Evolutionary conservation across 768 basidiomycete genomes (phyloP).

Genomic region (Naematelia aurantialba): DNA sequence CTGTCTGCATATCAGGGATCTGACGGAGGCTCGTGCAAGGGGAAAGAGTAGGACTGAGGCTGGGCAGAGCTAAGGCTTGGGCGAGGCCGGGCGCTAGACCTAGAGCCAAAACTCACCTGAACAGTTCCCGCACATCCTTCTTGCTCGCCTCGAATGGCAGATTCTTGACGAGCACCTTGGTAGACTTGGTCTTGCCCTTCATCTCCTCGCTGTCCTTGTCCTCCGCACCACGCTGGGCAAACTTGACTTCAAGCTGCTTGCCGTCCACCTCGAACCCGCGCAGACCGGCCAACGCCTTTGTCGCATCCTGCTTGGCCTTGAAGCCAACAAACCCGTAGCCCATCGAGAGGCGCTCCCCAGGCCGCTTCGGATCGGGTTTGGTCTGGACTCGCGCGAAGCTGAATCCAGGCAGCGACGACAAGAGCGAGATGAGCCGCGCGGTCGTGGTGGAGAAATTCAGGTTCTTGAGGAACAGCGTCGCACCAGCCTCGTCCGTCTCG

Average conservation of each 20-base stretch:
- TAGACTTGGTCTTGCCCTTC: slow-evolving; percentile 61
- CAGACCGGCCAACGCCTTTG: slow-evolving; percentile 69
- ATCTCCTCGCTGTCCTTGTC: slow-evolving; percentile 55
- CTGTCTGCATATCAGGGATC: no score
- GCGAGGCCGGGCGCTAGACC: not conserved
- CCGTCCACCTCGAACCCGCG: slow-evolving; percentile 82
- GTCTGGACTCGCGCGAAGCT: slow-evolving; percentile 85
- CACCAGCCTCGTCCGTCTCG: slow-evolving; percentile 54
- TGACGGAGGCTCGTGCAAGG: not conserved
- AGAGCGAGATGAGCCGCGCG: slow-evolving; percentile 65
- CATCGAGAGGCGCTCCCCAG: slow-evolving; percentile 72
- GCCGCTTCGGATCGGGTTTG: slow-evolving; percentile 77
- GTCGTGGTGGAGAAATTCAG: slow-evolving; percentile 85
- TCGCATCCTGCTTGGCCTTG: slow-evolving; percentile 67
- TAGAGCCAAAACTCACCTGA: slow-evolving; percentile 61
- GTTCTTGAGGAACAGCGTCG: slow-evolving; percentile 93
- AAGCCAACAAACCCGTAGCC: slow-evolving; percentile 97
- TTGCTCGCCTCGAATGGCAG: slow-evolving; percentile 93
- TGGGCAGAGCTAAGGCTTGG: no score
- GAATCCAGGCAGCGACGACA: slow-evolving; percentile 72
- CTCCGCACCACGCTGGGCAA: slow-evolving; percentile 73
- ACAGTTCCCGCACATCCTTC: slow-evolving; percentile 84
- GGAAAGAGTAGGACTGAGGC: not conserved
- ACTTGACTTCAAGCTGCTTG: slow-evolving; percentile 74
- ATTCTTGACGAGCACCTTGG: slow-evolving; percentile 98